Evolutionary conservation across 306 rosid species (phyloP), one percentile per base, ranked within the genome.

Genomic region (Inga laurina): DNA sequence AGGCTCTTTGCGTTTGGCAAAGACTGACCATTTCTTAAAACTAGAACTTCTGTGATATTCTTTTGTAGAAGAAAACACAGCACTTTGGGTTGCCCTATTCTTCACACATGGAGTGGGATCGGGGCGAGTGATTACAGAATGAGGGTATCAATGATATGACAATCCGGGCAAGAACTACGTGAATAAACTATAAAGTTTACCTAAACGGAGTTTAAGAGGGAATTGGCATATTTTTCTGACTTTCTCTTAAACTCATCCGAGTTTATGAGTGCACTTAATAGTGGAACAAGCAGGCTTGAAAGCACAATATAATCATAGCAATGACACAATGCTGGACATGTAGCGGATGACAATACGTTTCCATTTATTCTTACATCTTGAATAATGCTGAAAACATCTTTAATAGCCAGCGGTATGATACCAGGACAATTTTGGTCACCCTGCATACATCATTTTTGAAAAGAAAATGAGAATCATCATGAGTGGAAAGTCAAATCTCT

Each of bases 351-450:
- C 76, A 59, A 34, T 46, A 32, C 66, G 80, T 77, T 77, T 15
- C 76, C 44, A 74, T 34, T 85, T 84, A 85, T 78, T 81, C 97
- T 94, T 85, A 96, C 99, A 88, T 96, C 99, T 89, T 96, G 99
- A 79, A 96, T 94, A 35, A 91, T 96, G 90, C 95, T 90, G 89
- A 96, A 96, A 84, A 96, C 99, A 78, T 94, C 99, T 89, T 96
- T 96, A 86, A 96, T 96, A 80, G 99, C 97, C 90, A 96, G 82
- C 4, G 99, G 99, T 86, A 96, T 96, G 86, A 96, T 81, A 57
- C 99, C 99, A 44, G 98, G 99, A 82, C 88, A 90, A 75, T 79
- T 83, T 80, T 94, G 99, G 80, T 96, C 99, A 83, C 99, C 99
- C 99, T 96, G 93, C 79, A 80, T 69, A 75, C 72, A 67, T 85